These are phyloP conservation scores for Blastobotrys aristatus DNA, from an alignment of 1,139 yeast species.

Conservation along the genomic window DNA sequence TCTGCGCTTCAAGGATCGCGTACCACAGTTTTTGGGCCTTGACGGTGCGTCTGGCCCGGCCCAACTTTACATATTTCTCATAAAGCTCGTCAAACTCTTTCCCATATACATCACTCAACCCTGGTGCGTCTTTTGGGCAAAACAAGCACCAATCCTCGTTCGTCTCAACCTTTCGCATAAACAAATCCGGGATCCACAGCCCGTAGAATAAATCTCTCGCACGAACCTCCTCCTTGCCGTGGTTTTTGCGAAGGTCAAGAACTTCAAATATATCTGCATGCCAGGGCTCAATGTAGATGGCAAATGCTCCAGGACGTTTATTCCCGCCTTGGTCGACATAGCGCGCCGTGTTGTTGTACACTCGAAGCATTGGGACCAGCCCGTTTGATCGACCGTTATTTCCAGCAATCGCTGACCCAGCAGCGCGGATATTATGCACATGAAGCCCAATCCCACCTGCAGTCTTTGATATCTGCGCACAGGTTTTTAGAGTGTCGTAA, in stretches of 20 bases:
- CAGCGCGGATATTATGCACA: constrained; percentile 65
- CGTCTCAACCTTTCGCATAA: constrained; percentile 69
- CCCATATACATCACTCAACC: constrained; percentile 65
- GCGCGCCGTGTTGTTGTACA: constrained; percentile 78
- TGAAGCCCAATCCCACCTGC: constrained; percentile 86
- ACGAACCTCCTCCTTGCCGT: constrained; percentile 78
- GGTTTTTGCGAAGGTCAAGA: constrained; percentile 68
- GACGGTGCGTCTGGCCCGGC: constrained; percentile 52
- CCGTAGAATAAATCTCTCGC: constrained; percentile 82
- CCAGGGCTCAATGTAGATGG: constrained; percentile 80
- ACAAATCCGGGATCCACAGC: constrained; percentile 76
- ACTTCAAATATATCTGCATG: constrained; percentile 73
- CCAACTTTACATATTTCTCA: constrained; percentile 56
- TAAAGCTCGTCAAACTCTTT: constrained; percentile 61
- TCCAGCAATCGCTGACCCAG: constrained; percentile 70
- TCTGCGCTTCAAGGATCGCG: constrained; percentile 70
- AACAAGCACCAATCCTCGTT: constrained; percentile 71
- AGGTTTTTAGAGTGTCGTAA: constrained; percentile 66
- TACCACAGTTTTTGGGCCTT: constrained; percentile 76
- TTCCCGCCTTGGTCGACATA: constrained; percentile 87
- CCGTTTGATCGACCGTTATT: constrained; percentile 76
- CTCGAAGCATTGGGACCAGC: constrained; percentile 76
- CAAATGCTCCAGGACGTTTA: constrained; percentile 82
- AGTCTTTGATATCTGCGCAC: constrained; percentile 72
- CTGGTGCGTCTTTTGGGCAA: constrained; percentile 75